phyloP scores from a whole-genome alignment of 441 rosid species.

The Jatropha multifida region DNA sequence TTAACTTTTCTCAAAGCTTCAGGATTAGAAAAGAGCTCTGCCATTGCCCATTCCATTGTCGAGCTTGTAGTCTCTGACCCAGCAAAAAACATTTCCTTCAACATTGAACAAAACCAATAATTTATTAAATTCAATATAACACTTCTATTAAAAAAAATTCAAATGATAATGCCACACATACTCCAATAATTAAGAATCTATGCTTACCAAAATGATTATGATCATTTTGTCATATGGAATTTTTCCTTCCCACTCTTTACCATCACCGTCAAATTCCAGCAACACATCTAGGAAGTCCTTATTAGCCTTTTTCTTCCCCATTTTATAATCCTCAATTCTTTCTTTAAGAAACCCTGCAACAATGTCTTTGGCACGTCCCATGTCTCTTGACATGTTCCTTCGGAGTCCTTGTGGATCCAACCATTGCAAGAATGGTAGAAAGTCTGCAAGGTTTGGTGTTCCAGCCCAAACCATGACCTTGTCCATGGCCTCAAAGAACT shows the following conservation, averaged over 20 bases:
- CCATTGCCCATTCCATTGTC: slow-evolving; percentile 37
- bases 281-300: not conserved
- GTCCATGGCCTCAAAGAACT: slow-evolving; percentile 16
- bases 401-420: slow-evolving; percentile 14
- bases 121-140: too few species aligned
- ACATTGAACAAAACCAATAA: too few species aligned
- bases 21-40: slow-evolving; percentile 17
- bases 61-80: slow-evolving; percentile 34
- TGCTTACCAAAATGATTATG: not conserved
- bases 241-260: not conserved
- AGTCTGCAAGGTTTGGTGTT: slow-evolving; percentile 15
- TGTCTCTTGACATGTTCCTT: slow-evolving; percentile 15
- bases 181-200: too few species aligned
- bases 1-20: slow-evolving; percentile 16
- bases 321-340: not conserved
- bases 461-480: slow-evolving; percentile 10
- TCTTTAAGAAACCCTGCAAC: not conserved
- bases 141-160: too few species aligned
- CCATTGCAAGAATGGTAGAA: slow-evolving; percentile 15
- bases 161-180: too few species aligned
- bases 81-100: slow-evolving; percentile 28
- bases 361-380: slow-evolving; percentile 6
- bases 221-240: not conserved
- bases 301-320: not conserved
- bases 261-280: not conserved